Conservation (phyloP, 345 rosid genomes). For the Raphanus raphanistrum region DNA sequence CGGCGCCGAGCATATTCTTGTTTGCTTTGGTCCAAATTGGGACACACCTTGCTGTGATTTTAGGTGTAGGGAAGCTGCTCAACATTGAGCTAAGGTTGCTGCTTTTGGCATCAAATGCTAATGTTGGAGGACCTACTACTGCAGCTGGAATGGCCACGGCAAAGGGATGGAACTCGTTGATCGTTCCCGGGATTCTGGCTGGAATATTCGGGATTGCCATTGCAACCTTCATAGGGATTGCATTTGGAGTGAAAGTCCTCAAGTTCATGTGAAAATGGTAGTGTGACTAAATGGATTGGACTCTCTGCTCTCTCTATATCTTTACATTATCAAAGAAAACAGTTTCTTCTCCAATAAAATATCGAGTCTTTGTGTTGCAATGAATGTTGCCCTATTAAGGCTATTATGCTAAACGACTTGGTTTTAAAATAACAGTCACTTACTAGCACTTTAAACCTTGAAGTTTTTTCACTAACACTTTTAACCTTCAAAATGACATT, state of each 20-base stretch:
- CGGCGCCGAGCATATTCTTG: constrained; percentile 86
- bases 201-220: constrained; percentile 77
- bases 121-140: constrained; percentile 88
- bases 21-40: constrained; percentile 74
- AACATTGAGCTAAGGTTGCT: constrained; percentile 61
- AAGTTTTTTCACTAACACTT: too few relatives aligned
- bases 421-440: too few relatives aligned
- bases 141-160: constrained; percentile 94
- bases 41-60: constrained; percentile 68
- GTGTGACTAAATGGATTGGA: not conserved
- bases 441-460: too few relatives aligned
- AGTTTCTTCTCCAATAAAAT: too few relatives aligned
- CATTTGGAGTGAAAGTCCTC: constrained; percentile 54
- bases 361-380: too few relatives aligned
- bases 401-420: too few relatives aligned
- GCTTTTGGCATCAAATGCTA: constrained; percentile 92
- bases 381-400: too few relatives aligned
- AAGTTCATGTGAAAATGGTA: constrained; percentile 47
- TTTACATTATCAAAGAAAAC: too few relatives aligned
- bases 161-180: constrained; percentile 75
- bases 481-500: too few relatives aligned
- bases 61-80: constrained; percentile 75
- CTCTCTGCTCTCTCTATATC: not conserved
- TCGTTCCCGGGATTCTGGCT: constrained; percentile 69
- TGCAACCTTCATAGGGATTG: constrained; percentile 75